Evolutionary conservation across 2,329 filamentous ascomycete genomes (phyloP), one percentile per base, ranked within the genome.

Genomic region (Neopestalotiopsis rosae): DNA sequence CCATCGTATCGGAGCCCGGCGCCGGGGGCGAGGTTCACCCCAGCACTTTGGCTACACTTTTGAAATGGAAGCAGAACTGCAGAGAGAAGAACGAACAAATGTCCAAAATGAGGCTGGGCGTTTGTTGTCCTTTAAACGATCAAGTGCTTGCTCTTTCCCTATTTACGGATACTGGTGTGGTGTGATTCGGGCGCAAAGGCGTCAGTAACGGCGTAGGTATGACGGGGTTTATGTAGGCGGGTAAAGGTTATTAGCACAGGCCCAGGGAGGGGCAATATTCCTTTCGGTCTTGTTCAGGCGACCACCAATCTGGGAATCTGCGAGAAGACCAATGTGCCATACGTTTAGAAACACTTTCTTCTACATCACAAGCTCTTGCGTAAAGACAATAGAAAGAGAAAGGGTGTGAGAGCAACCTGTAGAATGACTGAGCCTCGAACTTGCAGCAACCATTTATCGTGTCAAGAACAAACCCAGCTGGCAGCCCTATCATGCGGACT

Each of bases 401-500:
- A 59, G 24, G 57, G 20, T 59, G 57, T 59, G 45, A 59, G 24
- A 59, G 57, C 20, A 30, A 59, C 57, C 57, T 34, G 24, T 24
- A 59, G n/a, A 59, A 59, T 59, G 57, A 14, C 28, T 5, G 57
- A 24, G 61, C 38, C 61, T 63, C 14, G 32, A 63, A 24, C 14
- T 7, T 24, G 24, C 10, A 24, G 17, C 38, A 45, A 24, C 34
- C 34, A 38, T 38, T 38, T 38, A 38, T 38, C 34, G 10, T 38
- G 34, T 38, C 10, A 10, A 38, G 34, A 38, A 38, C 34, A 17
- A 32, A 12, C 52, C 13, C 63, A 49, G 17, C 65, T 67, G 65
- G 40, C 65, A 59, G 65, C 65, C 65, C 58, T 24, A 67, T 59
- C 65, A 61, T 67, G 65, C 34, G 65, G 56, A 59, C 65, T 49